These are phyloP conservation scores for Plenodomus biglobosus DNA, from an alignment of 2,329 filamentous ascomycete genomes.

Conservation along the genomic window DNA sequence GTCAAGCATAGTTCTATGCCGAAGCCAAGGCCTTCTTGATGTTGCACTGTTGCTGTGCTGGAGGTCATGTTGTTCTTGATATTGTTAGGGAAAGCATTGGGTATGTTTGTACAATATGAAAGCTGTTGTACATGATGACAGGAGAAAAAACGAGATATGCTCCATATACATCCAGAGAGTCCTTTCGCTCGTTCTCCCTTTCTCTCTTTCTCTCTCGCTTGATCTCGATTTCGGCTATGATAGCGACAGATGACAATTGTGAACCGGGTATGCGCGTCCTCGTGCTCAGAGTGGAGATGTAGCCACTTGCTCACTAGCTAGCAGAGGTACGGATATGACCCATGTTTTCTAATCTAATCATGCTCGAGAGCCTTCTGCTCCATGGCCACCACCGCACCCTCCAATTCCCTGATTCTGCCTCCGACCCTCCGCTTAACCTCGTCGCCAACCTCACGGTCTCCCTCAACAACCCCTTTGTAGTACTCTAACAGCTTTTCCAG, in stretches of 20 bases:
- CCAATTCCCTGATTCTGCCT: constrained; percentile 56
- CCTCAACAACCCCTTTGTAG: constrained; percentile 48
- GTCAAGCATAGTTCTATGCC: constrained; percentile 40
- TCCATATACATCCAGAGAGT: too few relatives aligned
- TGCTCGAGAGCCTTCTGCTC: constrained; percentile 55
- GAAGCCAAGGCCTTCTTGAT: constrained; percentile 26
- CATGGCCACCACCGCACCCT: constrained; percentile 54
- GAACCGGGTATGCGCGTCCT: too few relatives aligned
- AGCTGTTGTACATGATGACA: too few relatives aligned
- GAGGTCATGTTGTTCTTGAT: not conserved
- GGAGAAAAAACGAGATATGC: too few relatives aligned
- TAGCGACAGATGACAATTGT: too few relatives aligned
- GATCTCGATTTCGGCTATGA: too few relatives aligned
- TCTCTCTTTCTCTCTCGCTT: too few relatives aligned
- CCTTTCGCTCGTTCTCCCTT: too few relatives aligned
- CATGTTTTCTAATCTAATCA: constrained; percentile 44
- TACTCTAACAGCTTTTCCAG: constrained; percentile 53
- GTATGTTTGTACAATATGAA: too few relatives aligned
- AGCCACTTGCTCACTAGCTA: too few relatives aligned
- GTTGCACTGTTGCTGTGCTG: not conserved
- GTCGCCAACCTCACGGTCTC: constrained; percentile 46
- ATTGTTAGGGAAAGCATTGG: not conserved
- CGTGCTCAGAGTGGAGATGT: too few relatives aligned
- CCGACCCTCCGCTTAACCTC: constrained; percentile 56
- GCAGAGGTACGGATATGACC: too few relatives aligned